Percentiles rank a stretch among this genome's conserved stretches.
Conservation (phyloP, 208 protist species). For the Leishmania amazonensis region DNA sequence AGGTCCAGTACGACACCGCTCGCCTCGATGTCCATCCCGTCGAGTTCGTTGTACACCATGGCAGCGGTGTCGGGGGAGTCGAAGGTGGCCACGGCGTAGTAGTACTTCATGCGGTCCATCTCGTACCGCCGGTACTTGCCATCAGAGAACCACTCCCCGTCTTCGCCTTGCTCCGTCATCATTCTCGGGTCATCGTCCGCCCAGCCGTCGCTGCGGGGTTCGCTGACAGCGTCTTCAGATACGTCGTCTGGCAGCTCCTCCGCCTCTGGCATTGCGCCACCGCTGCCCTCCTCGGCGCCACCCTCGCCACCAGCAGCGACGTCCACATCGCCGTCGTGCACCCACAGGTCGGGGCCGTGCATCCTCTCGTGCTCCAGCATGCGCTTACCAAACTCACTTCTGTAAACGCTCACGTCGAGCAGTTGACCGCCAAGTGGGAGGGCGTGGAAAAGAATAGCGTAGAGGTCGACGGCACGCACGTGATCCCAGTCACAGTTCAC, state of each 20-base stretch:
- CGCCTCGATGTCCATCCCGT: conserved; percentile 96
- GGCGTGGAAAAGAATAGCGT: conserved; percentile 95
- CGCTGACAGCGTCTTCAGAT: conserved; percentile 48
- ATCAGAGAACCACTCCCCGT: conserved; percentile 89
- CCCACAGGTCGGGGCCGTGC: conserved; percentile 88
- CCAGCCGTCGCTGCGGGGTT: conserved; percentile 65
- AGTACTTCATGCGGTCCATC: conserved; percentile 95
- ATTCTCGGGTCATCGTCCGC: conserved; percentile 77
- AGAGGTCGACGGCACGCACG: conserved; percentile 93
- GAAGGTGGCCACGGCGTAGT: conserved; percentile 97
- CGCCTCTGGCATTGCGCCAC: conserved; percentile 17
- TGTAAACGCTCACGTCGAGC: conserved; percentile 92
- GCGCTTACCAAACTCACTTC: conserved; percentile 95
- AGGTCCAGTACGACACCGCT: conserved; percentile 96
- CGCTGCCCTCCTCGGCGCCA: conserved; percentile 12
- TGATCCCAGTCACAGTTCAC: conserved; percentile 97
- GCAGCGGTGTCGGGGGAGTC: conserved; percentile 92
- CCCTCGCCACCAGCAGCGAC: neutral
- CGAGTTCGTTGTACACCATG: conserved; percentile 94
- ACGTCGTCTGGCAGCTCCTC: conserved; percentile 49
- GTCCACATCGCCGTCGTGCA: conserved; percentile 44
- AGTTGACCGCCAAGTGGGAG: conserved; percentile 94
- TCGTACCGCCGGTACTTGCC: conserved; percentile 95
- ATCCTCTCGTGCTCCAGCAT: conserved; percentile 89
- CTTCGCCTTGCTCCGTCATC: conserved; percentile 75